These are phyloP conservation scores for Aspergillus sp. DNA, from an alignment of 2,329 filamentous ascomycete genomes.

Conservation along the genomic window DNA sequence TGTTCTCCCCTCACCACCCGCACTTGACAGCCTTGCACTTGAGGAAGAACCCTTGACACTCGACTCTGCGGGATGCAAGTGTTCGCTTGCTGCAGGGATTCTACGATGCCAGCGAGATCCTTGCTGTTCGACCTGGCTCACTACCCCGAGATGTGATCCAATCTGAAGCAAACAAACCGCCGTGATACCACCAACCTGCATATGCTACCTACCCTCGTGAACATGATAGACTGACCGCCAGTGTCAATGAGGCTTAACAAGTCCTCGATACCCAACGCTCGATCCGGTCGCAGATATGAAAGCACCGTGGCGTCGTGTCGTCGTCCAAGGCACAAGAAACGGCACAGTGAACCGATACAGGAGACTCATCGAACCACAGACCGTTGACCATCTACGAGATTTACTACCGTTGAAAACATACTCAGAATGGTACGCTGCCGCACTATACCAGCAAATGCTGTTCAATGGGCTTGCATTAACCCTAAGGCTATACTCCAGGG, in stretches of 20 bases:
- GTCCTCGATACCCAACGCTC: not conserved
- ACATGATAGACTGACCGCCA: too few relatives aligned
- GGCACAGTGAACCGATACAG: too few relatives aligned
- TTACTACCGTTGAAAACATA: too few relatives aligned
- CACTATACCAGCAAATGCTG: too few relatives aligned
- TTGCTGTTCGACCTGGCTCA: not conserved
- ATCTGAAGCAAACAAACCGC: not conserved
- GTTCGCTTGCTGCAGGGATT: not conserved
- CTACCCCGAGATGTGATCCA: not conserved
- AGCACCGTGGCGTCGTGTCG: not conserved
- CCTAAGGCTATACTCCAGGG: too few relatives aligned
- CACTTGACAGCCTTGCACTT: not conserved
- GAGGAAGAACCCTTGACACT: not conserved
- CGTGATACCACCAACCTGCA: not conserved
- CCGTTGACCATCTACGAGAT: too few relatives aligned
- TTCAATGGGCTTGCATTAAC: too few relatives aligned
- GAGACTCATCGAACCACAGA: too few relatives aligned
- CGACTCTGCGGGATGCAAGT: not conserved
- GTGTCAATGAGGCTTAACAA: conserved; percentile 2
- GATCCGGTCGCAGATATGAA: not conserved
- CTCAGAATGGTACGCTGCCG: too few relatives aligned
- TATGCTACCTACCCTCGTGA: not conserved
- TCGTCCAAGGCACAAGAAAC: too few relatives aligned
- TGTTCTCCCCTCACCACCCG: not conserved
- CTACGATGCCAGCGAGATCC: not conserved